These are phyloP conservation scores for Hibiscus syriacus DNA, from an alignment of 345 rosid genomes.

Conservation along the genomic window DNA sequence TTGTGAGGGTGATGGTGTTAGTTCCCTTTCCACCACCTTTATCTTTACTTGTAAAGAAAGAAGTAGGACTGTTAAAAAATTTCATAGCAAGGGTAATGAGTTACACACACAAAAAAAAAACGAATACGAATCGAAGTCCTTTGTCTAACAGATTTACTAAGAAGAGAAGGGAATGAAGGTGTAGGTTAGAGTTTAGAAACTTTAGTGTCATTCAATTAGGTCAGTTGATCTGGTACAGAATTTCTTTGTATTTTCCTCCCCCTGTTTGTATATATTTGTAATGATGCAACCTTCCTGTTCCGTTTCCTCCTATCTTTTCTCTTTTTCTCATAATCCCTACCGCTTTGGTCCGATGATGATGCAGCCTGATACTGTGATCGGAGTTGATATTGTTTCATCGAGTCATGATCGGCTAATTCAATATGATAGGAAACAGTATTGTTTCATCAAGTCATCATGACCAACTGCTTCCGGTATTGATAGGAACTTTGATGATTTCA, in stretches of 20 bases:
- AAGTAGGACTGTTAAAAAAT: conserved; percentile 37
- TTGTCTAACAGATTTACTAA: too few species aligned
- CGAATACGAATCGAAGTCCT: too few species aligned
- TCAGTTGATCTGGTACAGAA: conserved; percentile 43
- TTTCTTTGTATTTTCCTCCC: conserved; percentile 33
- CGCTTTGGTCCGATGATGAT: conserved; percentile 4
- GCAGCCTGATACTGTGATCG: conserved; percentile 3
- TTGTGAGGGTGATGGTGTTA: conserved; percentile 39
- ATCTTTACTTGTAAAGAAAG: conserved; percentile 64
- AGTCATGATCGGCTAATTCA: not conserved
- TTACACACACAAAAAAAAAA: too few species aligned
- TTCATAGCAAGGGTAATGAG: too few species aligned
- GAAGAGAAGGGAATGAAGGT: conserved; percentile 34
- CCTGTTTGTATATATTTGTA: conserved; percentile 60
- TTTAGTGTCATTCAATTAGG: conserved; percentile 28
- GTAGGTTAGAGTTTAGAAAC: conserved; percentile 19
- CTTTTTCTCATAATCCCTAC: conserved; percentile 16
- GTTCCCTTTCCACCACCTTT: conserved; percentile 65
- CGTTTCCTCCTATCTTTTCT: conserved; percentile 22
- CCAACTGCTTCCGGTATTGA: too few species aligned
- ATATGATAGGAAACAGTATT: too few species aligned
- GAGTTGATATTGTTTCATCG: not conserved
- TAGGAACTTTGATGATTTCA: too few species aligned
- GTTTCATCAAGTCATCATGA: too few species aligned
- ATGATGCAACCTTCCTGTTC: conserved; percentile 42